phyloP scores from a whole-genome alignment of 306 rosid genomes.

The Luffa aegyptiaca region DNA sequence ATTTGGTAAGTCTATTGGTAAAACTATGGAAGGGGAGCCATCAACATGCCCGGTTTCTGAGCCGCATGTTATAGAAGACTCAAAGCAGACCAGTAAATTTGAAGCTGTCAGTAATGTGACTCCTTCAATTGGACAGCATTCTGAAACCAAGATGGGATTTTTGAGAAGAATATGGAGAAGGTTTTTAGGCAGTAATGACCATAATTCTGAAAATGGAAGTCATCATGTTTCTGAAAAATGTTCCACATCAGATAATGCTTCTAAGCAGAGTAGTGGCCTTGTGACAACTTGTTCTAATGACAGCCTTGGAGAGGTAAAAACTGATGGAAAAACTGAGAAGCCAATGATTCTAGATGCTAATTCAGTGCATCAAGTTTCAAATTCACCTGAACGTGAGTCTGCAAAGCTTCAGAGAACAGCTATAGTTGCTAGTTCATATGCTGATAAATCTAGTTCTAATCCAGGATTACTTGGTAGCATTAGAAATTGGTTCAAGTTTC shows the following conservation, averaged over 20 bases:
- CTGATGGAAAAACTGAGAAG: slow-evolving; percentile 14
- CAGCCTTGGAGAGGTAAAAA: slow-evolving; percentile 14
- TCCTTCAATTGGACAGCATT: slow-evolving; percentile 6
- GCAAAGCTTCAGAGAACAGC: not conserved
- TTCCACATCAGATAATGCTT: slow-evolving; percentile 13
- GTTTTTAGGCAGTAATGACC: slow-evolving; percentile 16
- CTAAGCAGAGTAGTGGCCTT: slow-evolving; percentile 12
- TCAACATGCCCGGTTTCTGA: slow-evolving; percentile 16
- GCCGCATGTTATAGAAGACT: not conserved
- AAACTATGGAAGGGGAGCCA: slow-evolving; percentile 14
- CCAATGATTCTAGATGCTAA: slow-evolving; percentile 26
- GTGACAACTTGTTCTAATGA: not conserved
- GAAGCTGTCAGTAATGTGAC: slow-evolving; percentile 14
- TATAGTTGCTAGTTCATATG: slow-evolving; percentile 11
- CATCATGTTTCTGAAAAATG: slow-evolving; percentile 20
- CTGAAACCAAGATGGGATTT: slow-evolving; percentile 23
- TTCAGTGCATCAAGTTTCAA: slow-evolving; percentile 18
- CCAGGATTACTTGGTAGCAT: slow-evolving; percentile 31
- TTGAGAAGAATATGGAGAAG: slow-evolving; percentile 25
- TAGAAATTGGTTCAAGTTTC: slow-evolving; percentile 34
- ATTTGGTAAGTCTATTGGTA: slow-evolving; percentile 5
- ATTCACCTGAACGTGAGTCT: slow-evolving; percentile 23
- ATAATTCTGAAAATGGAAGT: slow-evolving; percentile 20
- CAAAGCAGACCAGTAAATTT: slow-evolving; percentile 10
- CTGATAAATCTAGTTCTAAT: slow-evolving; percentile 10